Evolutionary conservation across 139 green algal species (phyloP).

Genomic region (Raphidocelis subcapitata): DNA sequence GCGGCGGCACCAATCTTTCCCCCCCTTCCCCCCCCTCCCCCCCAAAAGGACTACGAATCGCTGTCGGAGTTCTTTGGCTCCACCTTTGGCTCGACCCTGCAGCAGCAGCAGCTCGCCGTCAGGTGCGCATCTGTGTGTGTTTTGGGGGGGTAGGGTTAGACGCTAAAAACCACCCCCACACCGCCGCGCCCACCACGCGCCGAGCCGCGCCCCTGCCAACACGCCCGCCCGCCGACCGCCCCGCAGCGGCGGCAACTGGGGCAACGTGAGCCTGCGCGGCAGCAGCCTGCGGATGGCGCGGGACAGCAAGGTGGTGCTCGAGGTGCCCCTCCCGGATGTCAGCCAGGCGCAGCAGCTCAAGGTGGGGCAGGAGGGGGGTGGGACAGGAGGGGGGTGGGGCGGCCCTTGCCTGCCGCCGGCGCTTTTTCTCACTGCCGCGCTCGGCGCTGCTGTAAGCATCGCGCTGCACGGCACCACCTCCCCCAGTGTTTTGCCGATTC

Average conservation of each 20-base stretch:
- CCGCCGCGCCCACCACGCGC: too few species aligned
- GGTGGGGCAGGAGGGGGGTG: slow-evolving; percentile 79
- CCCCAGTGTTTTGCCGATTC: too few species aligned
- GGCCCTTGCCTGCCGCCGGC: too few species aligned
- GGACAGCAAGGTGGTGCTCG: slow-evolving; percentile 73
- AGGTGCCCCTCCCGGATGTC: slow-evolving; percentile 86
- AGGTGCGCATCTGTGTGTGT: background rate
- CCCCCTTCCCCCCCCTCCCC: background rate
- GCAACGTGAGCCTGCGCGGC: slow-evolving; percentile 57
- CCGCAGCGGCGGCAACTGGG: slow-evolving; percentile 78
- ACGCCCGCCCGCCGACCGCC: background rate
- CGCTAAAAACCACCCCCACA: too few species aligned
- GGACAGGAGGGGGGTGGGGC: too few species aligned
- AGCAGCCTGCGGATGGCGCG: slow-evolving; percentile 76
- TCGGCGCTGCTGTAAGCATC: too few species aligned
- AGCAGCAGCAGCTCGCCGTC: slow-evolving; percentile 16
- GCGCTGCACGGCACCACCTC: too few species aligned
- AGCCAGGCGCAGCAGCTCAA: slow-evolving; percentile 60
- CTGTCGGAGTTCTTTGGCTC: slow-evolving; percentile 28
- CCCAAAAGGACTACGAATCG: slow-evolving; percentile 30
- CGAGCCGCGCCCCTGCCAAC: too few species aligned
- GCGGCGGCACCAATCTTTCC: too few species aligned
- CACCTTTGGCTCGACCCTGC: slow-evolving; percentile 18
- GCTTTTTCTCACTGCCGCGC: too few species aligned
- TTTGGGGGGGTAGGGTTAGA: background rate